A percentile compares a stretch with the other conserved stretches of the same genome.
Conservation (phyloP, 352 stramenopile genomes). For the Phytophthora macrochlamydospora region DNA sequence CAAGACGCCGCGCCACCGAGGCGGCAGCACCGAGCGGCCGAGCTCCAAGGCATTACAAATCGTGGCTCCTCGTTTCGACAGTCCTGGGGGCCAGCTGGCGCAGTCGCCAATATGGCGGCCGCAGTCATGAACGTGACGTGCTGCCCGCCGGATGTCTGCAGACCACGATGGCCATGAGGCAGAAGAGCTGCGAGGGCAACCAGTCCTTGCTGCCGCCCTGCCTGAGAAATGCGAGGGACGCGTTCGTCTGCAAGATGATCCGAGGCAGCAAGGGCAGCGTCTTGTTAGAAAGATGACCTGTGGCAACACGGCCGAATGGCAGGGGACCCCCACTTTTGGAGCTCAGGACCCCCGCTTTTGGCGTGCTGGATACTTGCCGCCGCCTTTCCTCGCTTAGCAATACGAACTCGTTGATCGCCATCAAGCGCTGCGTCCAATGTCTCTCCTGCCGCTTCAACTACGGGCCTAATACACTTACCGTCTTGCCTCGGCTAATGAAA, state of each 20-base stretch:
- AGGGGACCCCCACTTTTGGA: too few species aligned
- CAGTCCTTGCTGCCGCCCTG: slow-evolving; percentile 11
- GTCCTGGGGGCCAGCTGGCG: slow-evolving; percentile 22
- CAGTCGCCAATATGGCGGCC: slow-evolving; percentile 2
- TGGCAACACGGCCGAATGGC: too few species aligned
- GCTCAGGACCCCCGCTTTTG: too few species aligned
- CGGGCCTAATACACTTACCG: too few species aligned
- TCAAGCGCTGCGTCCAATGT: too few species aligned
- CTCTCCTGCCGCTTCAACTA: too few species aligned
- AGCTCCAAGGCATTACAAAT: slow-evolving; percentile 11
- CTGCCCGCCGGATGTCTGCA: neutral
- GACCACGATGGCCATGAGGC: neutral
- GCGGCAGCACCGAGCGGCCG: neutral
- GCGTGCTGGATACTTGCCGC: too few species aligned
- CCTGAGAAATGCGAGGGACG: slow-evolving; percentile 33
- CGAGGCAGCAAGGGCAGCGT: neutral
- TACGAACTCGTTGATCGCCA: too few species aligned
- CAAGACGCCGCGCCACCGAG: neutral
- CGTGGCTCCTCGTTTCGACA: slow-evolving; percentile 28
- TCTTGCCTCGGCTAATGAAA: too few species aligned
- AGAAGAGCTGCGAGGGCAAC: neutral
- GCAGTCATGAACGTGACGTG: slow-evolving; percentile 1
- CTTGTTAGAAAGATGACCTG: neutral
- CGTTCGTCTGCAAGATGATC: slow-evolving; percentile 24
- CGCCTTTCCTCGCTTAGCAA: too few species aligned